These are phyloP conservation scores for Boletus chippewaensis DNA, from an alignment of 1,284 basidiomycete species.

Conservation along the genomic window DNA sequence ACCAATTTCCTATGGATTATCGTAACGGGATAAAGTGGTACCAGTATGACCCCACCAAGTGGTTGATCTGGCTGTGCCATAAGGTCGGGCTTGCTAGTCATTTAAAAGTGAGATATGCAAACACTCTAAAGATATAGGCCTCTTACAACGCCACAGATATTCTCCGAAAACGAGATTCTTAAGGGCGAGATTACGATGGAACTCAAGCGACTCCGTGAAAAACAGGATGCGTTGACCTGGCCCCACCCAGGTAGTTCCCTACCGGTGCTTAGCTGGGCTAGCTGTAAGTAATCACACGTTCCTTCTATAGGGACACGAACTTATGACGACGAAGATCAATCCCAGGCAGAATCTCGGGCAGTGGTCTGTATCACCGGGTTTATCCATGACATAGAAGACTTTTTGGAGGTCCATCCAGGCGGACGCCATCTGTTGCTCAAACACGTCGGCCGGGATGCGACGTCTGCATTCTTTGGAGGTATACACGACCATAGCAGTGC, in stretches of 20 bases:
- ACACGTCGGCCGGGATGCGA: conserved; percentile 73
- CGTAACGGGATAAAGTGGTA: conserved; percentile 86
- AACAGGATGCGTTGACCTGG: conserved; percentile 66
- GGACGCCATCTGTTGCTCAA: conserved; percentile 55
- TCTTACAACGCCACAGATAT: conserved; percentile 33
- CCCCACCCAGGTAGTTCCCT: conserved; percentile 41
- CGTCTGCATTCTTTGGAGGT: conserved; percentile 86
- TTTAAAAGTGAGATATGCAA: conserved; percentile 49
- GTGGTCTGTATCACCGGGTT: conserved; percentile 3
- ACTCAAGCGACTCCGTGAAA: conserved; percentile 68
- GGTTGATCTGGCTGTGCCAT: conserved; percentile 70
- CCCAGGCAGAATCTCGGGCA: neutral
- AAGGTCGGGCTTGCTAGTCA: conserved; percentile 71
- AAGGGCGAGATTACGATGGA: conserved; percentile 89
- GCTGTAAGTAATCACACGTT: neutral
- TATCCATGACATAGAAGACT: conserved; percentile 3
- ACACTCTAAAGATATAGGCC: neutral
- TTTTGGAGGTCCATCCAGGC: conserved; percentile 54
- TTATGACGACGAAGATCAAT: conserved; percentile 5
- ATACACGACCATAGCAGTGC: conserved; percentile 88
- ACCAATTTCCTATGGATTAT: conserved; percentile 88
- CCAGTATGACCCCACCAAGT: conserved; percentile 81
- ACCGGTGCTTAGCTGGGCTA: conserved; percentile 2
- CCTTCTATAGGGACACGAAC: neutral
- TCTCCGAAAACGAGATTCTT: conserved; percentile 85